These are phyloP conservation scores for Ramularia collo-cygni DNA, from an alignment of 2,329 filamentous ascomycete species.

Conservation along the genomic window DNA sequence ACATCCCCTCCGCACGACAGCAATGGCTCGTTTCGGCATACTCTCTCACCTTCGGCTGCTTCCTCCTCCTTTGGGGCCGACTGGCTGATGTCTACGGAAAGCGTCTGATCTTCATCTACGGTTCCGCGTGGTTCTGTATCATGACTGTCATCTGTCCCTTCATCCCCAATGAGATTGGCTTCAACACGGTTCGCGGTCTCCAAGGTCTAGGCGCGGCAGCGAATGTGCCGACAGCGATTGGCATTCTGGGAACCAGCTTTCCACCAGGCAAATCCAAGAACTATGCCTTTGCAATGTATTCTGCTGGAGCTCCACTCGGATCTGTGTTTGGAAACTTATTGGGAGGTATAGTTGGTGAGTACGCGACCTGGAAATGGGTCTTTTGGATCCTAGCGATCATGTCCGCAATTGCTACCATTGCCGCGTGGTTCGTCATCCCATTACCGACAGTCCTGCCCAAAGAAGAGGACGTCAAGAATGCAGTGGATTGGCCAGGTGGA, in stretches of 20 bases:
- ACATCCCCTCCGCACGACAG: conserved; percentile 28
- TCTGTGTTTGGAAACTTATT: conserved; percentile 59
- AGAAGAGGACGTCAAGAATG: conserved; percentile 32
- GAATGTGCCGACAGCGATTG: conserved; percentile 64
- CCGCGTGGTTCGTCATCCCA: conserved; percentile 56
- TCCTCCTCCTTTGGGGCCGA: conserved; percentile 60
- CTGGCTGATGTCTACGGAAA: conserved; percentile 63
- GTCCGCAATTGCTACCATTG: conserved; percentile 49
- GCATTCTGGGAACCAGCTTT: conserved; percentile 62
- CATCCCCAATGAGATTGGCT: conserved; percentile 59
- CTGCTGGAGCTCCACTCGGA: conserved; percentile 58
- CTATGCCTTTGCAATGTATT: conserved; percentile 60
- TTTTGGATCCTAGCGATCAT: conserved; percentile 60
- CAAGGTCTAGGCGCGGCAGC: conserved; percentile 63
- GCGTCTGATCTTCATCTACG: conserved; percentile 57
- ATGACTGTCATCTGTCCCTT: conserved; percentile 57
- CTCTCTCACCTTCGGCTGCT: conserved; percentile 59
- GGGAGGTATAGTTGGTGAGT: conserved; percentile 57
- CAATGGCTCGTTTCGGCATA: conserved; percentile 62
- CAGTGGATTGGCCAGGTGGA: conserved; percentile 62
- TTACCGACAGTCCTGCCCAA: conserved; percentile 32
- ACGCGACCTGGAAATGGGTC: conserved; percentile 59
- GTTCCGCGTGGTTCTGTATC: conserved; percentile 56
- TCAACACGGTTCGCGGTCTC: conserved; percentile 59
- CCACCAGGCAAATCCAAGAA: conserved; percentile 62